These are phyloP conservation scores for Pyricularia sp. DNA, from an alignment of 2,329 filamentous ascomycete species.

Conservation along the genomic window DNA sequence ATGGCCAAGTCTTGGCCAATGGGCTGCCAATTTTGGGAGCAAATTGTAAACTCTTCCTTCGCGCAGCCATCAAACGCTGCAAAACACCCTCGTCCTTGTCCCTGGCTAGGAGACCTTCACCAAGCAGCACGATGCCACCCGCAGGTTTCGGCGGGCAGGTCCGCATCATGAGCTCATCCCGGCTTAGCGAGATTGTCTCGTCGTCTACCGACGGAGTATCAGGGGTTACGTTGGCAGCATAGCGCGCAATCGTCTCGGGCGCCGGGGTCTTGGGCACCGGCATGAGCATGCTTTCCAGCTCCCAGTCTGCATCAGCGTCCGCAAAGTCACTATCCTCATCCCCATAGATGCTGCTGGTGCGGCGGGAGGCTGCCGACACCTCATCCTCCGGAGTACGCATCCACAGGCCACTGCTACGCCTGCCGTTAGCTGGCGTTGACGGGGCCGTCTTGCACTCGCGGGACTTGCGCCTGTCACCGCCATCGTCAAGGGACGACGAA, in stretches of 20 bases:
- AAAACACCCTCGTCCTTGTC: slow-evolving; percentile 49
- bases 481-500: slow-evolving; percentile 30
- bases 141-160: slow-evolving; percentile 46
- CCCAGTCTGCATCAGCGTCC: slow-evolving; percentile 28
- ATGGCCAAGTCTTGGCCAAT: slow-evolving; percentile 45
- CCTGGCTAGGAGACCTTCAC: slow-evolving; percentile 32
- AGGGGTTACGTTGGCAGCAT: slow-evolving; percentile 37
- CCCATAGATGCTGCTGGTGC: slow-evolving; percentile 16
- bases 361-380: not conserved
- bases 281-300: slow-evolving; percentile 33
- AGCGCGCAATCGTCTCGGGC: slow-evolving; percentile 43
- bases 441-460: slow-evolving; percentile 31
- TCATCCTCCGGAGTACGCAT: slow-evolving; percentile 41
- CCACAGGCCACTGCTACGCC: slow-evolving; percentile 46
- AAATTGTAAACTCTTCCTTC: slow-evolving; percentile 70
- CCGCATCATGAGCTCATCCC: slow-evolving; percentile 33
- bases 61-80: slow-evolving; percentile 58
- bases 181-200: slow-evolving; percentile 15
- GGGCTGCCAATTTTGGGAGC: slow-evolving; percentile 69
- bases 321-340: slow-evolving; percentile 19
- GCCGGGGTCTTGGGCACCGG: slow-evolving; percentile 50
- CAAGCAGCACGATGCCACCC: slow-evolving; percentile 17
- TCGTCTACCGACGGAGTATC: slow-evolving; percentile 30
- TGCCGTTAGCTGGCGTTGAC: slow-evolving; percentile 31
- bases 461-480: slow-evolving; percentile 9